phyloP scores from a whole-genome alignment of 352 stramenopile genomes.

The Pythium apleroticum region DNA sequence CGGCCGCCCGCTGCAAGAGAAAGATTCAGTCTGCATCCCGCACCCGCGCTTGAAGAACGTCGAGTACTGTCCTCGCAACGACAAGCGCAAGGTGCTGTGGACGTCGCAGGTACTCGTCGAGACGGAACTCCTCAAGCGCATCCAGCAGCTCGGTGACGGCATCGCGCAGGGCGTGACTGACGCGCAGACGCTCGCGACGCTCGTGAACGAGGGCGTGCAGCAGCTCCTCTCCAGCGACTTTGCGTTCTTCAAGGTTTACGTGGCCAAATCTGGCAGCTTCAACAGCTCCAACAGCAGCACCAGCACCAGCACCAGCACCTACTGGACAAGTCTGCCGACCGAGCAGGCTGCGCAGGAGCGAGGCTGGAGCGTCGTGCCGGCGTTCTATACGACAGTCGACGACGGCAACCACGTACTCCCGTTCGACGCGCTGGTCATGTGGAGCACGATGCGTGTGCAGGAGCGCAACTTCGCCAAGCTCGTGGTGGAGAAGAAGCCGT shows the following conservation, averaged over 20 bases:
- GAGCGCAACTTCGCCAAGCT: slow-evolving; percentile 10
- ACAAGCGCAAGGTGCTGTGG: background rate
- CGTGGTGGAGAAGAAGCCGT: slow-evolving; percentile 8
- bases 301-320: background rate
- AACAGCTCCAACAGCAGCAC: background rate
- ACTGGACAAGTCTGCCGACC: slow-evolving; percentile 5
- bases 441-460: slow-evolving; percentile 4
- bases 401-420: background rate
- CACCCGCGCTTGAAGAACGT: background rate
- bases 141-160: background rate
- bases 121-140: background rate
- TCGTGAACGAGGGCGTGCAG: background rate
- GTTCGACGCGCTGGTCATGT: slow-evolving; percentile 17
- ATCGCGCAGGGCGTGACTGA: background rate
- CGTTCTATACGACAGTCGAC: slow-evolving; percentile 1
- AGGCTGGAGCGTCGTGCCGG: background rate
- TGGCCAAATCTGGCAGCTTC: slow-evolving; percentile 4
- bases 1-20: background rate
- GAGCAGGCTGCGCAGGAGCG: background rate
- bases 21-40: background rate
- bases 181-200: background rate
- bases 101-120: background rate
- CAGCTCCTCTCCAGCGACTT: background rate
- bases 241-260: slow-evolving; percentile 13
- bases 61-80: background rate